Evolutionary conservation across 352 stramenopile genomes (phyloP), one percentile per base, ranked within the genome.

Genomic region (Phytophthora rubi): DNA sequence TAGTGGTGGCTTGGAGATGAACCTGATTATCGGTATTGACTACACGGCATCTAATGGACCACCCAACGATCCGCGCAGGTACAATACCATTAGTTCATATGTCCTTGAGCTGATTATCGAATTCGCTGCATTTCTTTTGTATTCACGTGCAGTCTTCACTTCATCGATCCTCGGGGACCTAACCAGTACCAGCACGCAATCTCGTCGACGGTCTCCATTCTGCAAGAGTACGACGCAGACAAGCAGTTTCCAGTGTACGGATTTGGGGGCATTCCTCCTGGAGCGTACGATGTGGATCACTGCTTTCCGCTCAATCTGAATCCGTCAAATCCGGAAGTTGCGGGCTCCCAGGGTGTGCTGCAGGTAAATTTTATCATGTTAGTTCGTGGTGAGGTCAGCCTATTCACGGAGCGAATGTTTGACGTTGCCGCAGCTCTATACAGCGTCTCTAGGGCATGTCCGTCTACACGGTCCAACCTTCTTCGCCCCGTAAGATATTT

Each of bases 301-400:
- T 98, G 92, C 76, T 99, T 98, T 75, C 83, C 93, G 15, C 76
- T 97, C 12, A 92, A 88, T 59, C 59, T 88, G 28, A 88, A 93
- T 47, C 75, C 79, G 35, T 83, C 77, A 5, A 88, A 90, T 18
- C 84, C 84, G 4, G 88, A 96, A 67, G 90, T 96, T 52, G 59
- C 72, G 10, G 88, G 88, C 10, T 78, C 87, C 15, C 63, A 93
- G 30, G 90, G 90, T 39, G 85, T 97, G 4, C 77, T 96, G 32
- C 68, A 93, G 66, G 81, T 90, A 62, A n/a, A 33, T 18, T 55
- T 54, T 42, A 21, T 15, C 3, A 15, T 49, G 18, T 12, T 48
- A 32, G 13, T 1, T 28, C 44, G 8, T 10, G 6, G 16, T 53
- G n/a, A n/a, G 23, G 12, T 53, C 18, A 62, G 30, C 21, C 15